Base-by-base conservation (phyloP, 805 yeast species). In the Hanseniaspora guilliermondii region DNA sequence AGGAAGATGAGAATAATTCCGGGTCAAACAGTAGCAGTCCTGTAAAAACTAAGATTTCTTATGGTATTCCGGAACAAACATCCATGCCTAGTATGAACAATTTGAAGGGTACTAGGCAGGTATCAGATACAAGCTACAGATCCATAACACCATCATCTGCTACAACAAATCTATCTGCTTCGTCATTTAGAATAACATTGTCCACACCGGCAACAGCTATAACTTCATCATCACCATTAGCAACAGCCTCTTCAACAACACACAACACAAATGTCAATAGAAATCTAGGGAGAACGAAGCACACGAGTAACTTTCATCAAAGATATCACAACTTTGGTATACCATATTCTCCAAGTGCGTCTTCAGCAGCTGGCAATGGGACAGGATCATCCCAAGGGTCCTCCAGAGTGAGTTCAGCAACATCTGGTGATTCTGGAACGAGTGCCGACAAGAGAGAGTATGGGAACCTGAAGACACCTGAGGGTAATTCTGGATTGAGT, bases 1-100 rank as follows among this genome's bases (percentile, higher is more conserved):
- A 65, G 55, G 70, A 67, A 49, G 70, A 65, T 22, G 68, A 65
- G 32, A 40, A 40, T 21, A 35, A 40, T 17, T 40, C 47, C 25
- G 30, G 53, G 16, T 44, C 47, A 11, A 42, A 27, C 21, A 27
- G 27, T 16, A 49, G 53, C 30, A 40, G 47, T n/a, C 53, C 53
- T 40, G 2, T 49, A 11, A 49, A 41, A n/a, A 25, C 27, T 16
- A 38, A 3, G 17, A 32, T 19, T 17, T 12, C 25, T 2, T 42
- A 25, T 42, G 32, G 35, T 3, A 12, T 27, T 4, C n/a, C 46
- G 4, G 42, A 39, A 14, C 22, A 35, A 9, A 7, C 37, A 11
- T 36, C 40, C 35, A 24, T 5, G 22, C 16, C 9, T 33, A 19
- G 30, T 14, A 47, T 27, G 37, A 30, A 19, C 45, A 25, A 30